Evolutionary conservation across 441 rosid species (phyloP).

Genomic region (Hura crepitans): DNA sequence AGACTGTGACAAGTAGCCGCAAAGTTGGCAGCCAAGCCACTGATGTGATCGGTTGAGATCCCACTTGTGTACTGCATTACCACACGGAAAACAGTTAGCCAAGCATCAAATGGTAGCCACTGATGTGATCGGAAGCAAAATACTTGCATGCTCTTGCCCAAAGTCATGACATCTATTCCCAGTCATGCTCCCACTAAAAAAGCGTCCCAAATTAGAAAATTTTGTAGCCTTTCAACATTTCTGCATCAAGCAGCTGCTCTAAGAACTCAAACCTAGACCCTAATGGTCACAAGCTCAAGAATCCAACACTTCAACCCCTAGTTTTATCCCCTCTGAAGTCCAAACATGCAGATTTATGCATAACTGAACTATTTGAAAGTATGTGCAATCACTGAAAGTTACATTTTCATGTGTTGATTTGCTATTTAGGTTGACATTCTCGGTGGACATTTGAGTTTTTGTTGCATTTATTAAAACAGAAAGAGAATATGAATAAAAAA

Average conservation of each 20-base stretch:
- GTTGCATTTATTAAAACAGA: background rate
- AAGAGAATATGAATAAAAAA: background rate
- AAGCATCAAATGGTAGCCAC: background rate
- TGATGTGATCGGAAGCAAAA: background rate
- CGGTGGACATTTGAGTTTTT: background rate
- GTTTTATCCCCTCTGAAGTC: background rate
- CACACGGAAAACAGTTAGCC: slow-evolving; percentile 7
- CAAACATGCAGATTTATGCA: slow-evolving; percentile 4
- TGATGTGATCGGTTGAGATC: slow-evolving; percentile 92
- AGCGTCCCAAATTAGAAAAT: background rate
- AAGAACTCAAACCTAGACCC: background rate
- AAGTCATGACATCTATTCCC: background rate
- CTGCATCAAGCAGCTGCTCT: slow-evolving; percentile 4
- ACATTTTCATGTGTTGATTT: background rate
- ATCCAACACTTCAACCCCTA: background rate
- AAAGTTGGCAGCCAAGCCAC: slow-evolving; percentile 86
- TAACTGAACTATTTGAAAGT: background rate
- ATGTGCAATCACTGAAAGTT: background rate
- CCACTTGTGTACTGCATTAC: slow-evolving; percentile 75
- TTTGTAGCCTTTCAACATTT: background rate
- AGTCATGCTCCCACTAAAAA: background rate
- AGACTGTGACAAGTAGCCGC: slow-evolving; percentile 80
- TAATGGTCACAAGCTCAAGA: background rate
- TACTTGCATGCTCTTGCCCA: background rate
- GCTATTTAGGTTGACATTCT: background rate